These are phyloP conservation scores for Saccharomycopsis javanensis DNA, from an alignment of 805 yeast genomes.

Conservation along the genomic window DNA sequence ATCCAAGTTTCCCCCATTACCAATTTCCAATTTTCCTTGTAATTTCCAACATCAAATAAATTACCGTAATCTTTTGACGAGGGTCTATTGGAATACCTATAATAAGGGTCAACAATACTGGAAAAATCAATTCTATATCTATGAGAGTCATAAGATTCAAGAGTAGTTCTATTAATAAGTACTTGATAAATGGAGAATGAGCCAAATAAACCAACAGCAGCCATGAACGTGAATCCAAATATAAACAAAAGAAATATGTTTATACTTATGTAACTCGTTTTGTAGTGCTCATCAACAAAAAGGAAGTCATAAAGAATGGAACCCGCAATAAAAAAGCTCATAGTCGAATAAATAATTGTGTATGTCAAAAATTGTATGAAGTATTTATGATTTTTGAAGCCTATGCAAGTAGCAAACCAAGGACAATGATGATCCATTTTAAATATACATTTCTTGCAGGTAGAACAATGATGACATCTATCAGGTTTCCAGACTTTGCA, in stretches of 20 bases:
- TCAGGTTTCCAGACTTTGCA: constrained; percentile 72
- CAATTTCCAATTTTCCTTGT: constrained; percentile 46
- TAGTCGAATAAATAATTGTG: constrained; percentile 37
- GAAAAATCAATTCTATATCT: constrained; percentile 35
- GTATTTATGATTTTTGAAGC: constrained; percentile 68
- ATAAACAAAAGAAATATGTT: constrained; percentile 53
- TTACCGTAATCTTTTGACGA: constrained; percentile 44
- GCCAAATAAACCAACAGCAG: constrained; percentile 50
- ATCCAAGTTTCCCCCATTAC: constrained; percentile 62
- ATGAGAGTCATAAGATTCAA: constrained; percentile 58
- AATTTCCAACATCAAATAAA: constrained; percentile 63
- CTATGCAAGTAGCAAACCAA: constrained; percentile 88
- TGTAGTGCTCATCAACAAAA: constrained; percentile 28
- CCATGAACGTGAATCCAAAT: constrained; percentile 39
- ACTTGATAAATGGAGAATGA: constrained; percentile 51
- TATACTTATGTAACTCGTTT: constrained; percentile 39
- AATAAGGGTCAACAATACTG: constrained; percentile 28
- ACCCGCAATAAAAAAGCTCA: constrained; percentile 34
- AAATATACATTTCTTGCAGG: constrained; percentile 63
- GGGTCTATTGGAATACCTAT: constrained; percentile 35
- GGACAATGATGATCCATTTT: constrained; percentile 94
- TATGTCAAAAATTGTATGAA: constrained; percentile 66
- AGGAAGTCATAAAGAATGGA: constrained; percentile 42
- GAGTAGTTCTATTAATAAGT: constrained; percentile 61
- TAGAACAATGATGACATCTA: constrained; percentile 77